Base-by-base conservation (phyloP, 768 basidiomycete species). In the Russula griseocarnosa region DNA sequence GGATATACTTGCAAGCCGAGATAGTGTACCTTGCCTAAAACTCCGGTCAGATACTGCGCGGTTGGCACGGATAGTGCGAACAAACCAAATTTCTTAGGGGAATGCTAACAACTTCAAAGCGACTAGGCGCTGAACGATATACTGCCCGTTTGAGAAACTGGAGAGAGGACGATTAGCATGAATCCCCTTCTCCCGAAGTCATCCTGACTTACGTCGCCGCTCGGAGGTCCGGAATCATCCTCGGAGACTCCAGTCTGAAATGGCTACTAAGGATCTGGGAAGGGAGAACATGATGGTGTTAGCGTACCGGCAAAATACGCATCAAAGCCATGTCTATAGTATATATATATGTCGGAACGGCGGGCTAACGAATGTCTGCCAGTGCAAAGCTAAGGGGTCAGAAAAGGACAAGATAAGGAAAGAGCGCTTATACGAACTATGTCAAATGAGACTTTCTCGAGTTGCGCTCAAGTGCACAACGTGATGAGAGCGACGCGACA, bases 1-100 rank as follows among this genome's bases (percentile, higher is more conserved):
- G 73, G 72, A 24, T 32, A 55, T 51, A 74, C 62, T 20, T 67
- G 65, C 56, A 74, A 57, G 9, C 74, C 74, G 57, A 70, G 73
- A 61, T 55, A 38, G 49, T 55, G 63, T 30, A 57, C 47, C 10
- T 42, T 55, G 32, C 72, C 71, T 73, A 40, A 24, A 22, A 60
- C 47, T 8, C 28, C 16, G 20, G 7, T 68, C 13, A 55, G 60
- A 44, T 30, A 28, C 18, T 13, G 49, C 14, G 52, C 14, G n/a
- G 38, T 6, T 14, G 28, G 36, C 28, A 14, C 3, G 7, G 55
- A 50, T 14, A 38, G 42, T 28, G 51, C 47, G n/a, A 54, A 60
- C 69, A 32, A 52, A 67, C 69, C 66, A 18, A 70, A 65, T 50
- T 70, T 69, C n/a, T 20, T 69, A 70, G 36, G 70, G 38, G 28